Evolutionary conservation across 345 rosid genomes (phyloP).

Genomic region (Turnera subulata): DNA sequence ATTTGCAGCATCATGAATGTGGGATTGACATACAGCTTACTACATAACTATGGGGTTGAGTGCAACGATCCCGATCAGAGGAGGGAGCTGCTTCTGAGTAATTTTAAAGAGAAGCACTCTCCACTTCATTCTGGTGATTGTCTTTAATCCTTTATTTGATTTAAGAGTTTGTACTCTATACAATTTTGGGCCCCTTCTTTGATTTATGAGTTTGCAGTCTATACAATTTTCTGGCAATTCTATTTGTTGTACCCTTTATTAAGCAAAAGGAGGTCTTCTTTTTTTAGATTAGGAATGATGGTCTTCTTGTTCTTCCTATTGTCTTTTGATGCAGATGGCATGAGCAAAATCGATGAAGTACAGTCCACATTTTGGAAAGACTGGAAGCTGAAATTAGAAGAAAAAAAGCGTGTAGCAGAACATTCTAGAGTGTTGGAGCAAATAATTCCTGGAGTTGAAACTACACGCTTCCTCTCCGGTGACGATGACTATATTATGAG

Average conservation of each 20-base stretch:
- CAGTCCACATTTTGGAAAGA: constrained; percentile 94
- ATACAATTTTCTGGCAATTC: constrained; percentile 1
- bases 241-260: neutral
- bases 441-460: constrained; percentile 81
- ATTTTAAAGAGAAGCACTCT: constrained; percentile 63
- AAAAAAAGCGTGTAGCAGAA: constrained; percentile 65
- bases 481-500: constrained; percentile 56
- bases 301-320: neutral
- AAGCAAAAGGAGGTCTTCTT: neutral
- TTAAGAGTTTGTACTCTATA: neutral
- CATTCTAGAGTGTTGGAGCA: constrained; percentile 75
- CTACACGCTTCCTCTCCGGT: constrained; percentile 75
- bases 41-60: constrained; percentile 76
- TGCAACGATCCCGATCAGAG: constrained; percentile 66
- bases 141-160: constrained; percentile 7
- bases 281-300: neutral
- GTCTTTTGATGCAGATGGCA: constrained; percentile 55
- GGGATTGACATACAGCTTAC: constrained; percentile 81
- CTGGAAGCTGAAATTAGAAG: constrained; percentile 93
- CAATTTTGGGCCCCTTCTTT: neutral
- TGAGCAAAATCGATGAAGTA: constrained; percentile 66
- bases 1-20: constrained; percentile 85
- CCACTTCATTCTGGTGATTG: constrained; percentile 60
- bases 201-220: too few species aligned
- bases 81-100: constrained; percentile 63